These are phyloP conservation scores for Scenedesmus sp. DNA, from an alignment of 163 green algal genomes.

Conservation along the genomic window DNA sequence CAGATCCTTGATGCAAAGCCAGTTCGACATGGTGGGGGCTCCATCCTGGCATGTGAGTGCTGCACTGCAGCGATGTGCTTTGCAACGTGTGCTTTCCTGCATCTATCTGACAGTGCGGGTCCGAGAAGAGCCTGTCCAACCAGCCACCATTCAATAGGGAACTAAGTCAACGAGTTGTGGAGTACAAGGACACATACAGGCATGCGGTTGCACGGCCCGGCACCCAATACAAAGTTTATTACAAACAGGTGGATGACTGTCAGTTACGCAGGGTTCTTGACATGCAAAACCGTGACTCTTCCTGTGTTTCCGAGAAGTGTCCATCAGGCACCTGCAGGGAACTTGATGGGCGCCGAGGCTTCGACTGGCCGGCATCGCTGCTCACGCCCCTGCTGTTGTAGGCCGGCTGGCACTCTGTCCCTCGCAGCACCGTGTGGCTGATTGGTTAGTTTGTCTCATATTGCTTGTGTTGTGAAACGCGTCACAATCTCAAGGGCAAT, in stretches of 20 bases:
- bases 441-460: neutral
- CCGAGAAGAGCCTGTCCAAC: too few species aligned
- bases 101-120: too few species aligned
- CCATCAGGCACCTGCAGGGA: neutral
- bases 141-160: too few species aligned
- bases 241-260: neutral
- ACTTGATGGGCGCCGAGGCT: neutral
- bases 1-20: too few species aligned
- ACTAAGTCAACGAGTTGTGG: too few species aligned
- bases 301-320: neutral
- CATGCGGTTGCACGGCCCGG: neutral
- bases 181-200: too few species aligned
- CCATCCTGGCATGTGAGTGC: too few species aligned
- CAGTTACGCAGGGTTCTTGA: neutral
- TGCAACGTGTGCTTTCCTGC: too few species aligned
- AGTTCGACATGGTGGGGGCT: too few species aligned
- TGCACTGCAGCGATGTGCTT: too few species aligned
- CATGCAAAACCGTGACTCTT: neutral
- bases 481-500: neutral
- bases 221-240: neutral
- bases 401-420: conserved; percentile 6
- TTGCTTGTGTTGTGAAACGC: too few species aligned
- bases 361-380: neutral
- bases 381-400: neutral
- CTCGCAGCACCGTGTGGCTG: neutral